Base-by-base conservation (phyloP, 768 basidiomycete genomes). In the Calocybe gangraenosa region DNA sequence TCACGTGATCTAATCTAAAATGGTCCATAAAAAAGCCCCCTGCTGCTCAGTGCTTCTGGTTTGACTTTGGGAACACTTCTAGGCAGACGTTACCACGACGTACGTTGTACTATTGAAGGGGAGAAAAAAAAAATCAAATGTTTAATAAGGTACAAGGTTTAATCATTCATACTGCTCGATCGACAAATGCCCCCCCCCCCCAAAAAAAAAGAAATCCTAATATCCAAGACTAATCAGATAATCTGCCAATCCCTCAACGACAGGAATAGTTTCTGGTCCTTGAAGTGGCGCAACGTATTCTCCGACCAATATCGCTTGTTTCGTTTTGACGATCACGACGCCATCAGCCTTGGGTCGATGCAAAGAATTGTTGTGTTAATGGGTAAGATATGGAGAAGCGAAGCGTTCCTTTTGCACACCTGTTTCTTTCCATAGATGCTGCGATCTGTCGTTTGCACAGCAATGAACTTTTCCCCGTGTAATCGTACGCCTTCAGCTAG, bases 251-350 rank as follows among this genome's bases (percentile, higher is more conserved):
- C 55, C 58, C 63, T 87, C 81, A 32, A 87, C 87, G 30, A 87
- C 52, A 13, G 73, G 58, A 17, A 79, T 84, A 14, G 76, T 71
- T 61, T 94, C 92, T 13, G 67, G 55, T 2, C 81, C 82, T 59
- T 87, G 84, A 32, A 62, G 58, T 0, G 90, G 90, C 4, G 72
- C 67, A 0, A 48, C 48, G 64, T 95, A 97, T 58, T 84, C 82
- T 4, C 80, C 78, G 17, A 96, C 81, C 42, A 97, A 71, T 45
- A 95, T 69, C n/a, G 89, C 91, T 58, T 88, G 85, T 49, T 75
- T 84, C 14, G 91, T 94, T 73, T 87, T 87, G 37, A 87, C 82
- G 47, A 92, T 56, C 50, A 82, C 62, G 30, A 71, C 78, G 1
- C 94, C 93, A 61, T 89, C 80, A 17, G 73, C 75, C 92, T 94